Evolutionary conservation across 1,284 basidiomycete genomes (phyloP).

Genomic region (Mycena sp.): DNA sequence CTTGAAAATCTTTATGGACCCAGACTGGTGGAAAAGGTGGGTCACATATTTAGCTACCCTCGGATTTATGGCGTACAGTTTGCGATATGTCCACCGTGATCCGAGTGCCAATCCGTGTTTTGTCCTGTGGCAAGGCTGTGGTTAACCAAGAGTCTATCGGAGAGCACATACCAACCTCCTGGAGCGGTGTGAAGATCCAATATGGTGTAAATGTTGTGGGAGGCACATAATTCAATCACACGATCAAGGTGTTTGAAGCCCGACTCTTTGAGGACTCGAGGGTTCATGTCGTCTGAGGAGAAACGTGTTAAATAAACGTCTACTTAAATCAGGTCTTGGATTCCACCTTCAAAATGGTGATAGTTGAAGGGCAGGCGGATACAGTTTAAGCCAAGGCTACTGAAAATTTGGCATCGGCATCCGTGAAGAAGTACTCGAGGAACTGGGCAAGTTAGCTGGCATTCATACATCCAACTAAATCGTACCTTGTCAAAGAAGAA

Average conservation of each 20-base stretch:
- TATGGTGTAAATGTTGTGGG: constrained; percentile 66
- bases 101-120: constrained; percentile 65
- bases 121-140: constrained; percentile 45
- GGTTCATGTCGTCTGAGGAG: constrained; percentile 62
- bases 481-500: constrained; percentile 66
- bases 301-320: background rate
- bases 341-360: constrained; percentile 61
- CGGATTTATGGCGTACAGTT: constrained; percentile 42
- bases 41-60: too few relatives aligned
- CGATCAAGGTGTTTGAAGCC: constrained; percentile 69
- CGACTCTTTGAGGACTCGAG: constrained; percentile 58
- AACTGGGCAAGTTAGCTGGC: constrained; percentile 48
- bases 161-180: constrained; percentile 39
- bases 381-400: constrained; percentile 68
- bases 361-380: constrained; percentile 70
- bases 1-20: constrained; percentile 77
- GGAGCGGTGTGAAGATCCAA: constrained; percentile 65
- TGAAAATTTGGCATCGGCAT: constrained; percentile 69
- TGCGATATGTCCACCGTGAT: constrained; percentile 62
- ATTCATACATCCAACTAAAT: background rate
- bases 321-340: background rate
- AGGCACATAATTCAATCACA: constrained; percentile 59
- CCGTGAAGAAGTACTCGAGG: constrained; percentile 71
- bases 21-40: constrained; percentile 50
- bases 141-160: background rate